phyloP scores from a whole-genome alignment of 257 asterid genomes.

The Fraxinus anomala region DNA sequence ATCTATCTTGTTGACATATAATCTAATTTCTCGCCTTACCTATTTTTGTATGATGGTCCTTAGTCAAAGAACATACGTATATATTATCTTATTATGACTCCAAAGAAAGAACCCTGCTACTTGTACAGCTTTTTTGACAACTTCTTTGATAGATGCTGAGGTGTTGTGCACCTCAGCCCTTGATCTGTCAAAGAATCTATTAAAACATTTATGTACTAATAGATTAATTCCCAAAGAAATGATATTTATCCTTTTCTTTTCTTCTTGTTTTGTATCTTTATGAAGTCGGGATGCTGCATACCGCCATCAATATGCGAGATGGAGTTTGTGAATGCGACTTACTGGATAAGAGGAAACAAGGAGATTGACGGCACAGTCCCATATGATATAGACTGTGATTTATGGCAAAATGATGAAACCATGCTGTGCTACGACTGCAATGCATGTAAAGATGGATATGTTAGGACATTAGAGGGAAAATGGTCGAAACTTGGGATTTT shows the following conservation, averaged over 20 bases:
- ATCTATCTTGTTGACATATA: background rate
- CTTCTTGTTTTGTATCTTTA: background rate
- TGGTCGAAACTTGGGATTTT: conserved; percentile 42
- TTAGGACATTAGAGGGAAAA: conserved; percentile 34
- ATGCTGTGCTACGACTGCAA: conserved; percentile 44
- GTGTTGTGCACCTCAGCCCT: too few species aligned
- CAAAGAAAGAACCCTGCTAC: background rate
- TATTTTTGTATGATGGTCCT: too few species aligned
- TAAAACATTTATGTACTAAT: too few species aligned
- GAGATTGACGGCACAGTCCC: background rate
- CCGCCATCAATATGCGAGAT: conserved; percentile 43
- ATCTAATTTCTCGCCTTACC: background rate
- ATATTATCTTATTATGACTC: too few species aligned
- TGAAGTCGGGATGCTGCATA: conserved; percentile 42
- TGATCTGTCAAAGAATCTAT: too few species aligned
- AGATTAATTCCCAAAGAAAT: background rate
- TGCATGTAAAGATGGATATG: conserved; percentile 39
- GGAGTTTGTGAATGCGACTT: conserved; percentile 43
- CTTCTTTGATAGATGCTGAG: too few species aligned
- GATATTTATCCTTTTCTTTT: background rate
- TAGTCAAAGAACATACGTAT: too few species aligned
- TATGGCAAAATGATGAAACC: conserved; percentile 40
- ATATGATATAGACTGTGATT: conserved; percentile 33
- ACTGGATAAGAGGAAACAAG: conserved; percentile 30
- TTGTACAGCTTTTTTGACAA: too few species aligned